Base-by-base conservation (phyloP, 1,284 basidiomycete genomes). In the Crepidotus sp. region DNA sequence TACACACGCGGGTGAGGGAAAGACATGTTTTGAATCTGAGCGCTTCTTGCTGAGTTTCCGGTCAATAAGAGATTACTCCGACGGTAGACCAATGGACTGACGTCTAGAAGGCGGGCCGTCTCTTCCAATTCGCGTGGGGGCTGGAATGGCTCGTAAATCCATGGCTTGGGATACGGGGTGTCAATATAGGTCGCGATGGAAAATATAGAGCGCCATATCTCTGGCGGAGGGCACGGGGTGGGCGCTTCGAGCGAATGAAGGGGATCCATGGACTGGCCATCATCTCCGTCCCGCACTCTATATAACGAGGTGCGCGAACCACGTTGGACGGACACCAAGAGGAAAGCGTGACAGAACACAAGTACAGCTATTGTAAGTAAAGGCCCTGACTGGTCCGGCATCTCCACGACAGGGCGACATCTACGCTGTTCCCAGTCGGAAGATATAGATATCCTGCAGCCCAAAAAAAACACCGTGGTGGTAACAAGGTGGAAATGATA, bases 171-270 rank as follows among this genome's bases (percentile, higher is more conserved):
- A 42, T 37, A 37, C 27, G 29, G 41, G 27, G 36, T 32, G 21
- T 18, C 31, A n/a, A 31, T 39, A 37, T 8, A 21, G 7, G 35
- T 45, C 18, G 45, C 38, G 22, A 40, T 40, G 15, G 26, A 29
- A n/a, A 50, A 46, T 36, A 50, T 46, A 4, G 24, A 18, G n/a
- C 40, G 48, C 48, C 44, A 50, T 21, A 50, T 36, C 26, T 50
- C 48, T 25, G 48, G 48, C 10, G 44, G 46, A 1, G 35, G 40
- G 7, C 8, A 15, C 17, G 30, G 18, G 26, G 38, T 34, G 26
- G 17, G 15, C 6, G 4, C 35, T 14, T 3, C 39, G 25, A 18
- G 4, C 15, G 45, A 34, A 21, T 6, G 31, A 17, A n/a, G 18
- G 26, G 41, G 39, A 11, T 29, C 33, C 46, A 48, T 48, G 22